These are phyloP conservation scores for Fusarium sp. DNA, from an alignment of 2,329 filamentous ascomycete species.

Conservation along the genomic window DNA sequence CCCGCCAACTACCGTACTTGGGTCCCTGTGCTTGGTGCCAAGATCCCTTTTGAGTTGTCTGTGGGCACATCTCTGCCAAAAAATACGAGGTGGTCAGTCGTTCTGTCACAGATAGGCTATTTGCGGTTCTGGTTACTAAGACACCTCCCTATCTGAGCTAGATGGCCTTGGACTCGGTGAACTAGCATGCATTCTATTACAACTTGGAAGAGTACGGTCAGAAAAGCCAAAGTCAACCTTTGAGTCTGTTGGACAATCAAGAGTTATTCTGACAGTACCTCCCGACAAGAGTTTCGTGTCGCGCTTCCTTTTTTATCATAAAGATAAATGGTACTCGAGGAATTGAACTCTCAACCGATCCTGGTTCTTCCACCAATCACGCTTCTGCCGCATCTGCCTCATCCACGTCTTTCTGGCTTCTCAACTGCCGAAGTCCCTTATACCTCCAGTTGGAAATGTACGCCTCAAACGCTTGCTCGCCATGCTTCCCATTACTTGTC, in stretches of 20 bases:
- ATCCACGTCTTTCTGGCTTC: conserved; percentile 12
- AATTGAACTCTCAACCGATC: no score
- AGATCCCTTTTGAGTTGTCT: background rate
- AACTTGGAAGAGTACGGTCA: no score
- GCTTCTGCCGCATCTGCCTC: background rate
- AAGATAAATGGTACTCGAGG: no score
- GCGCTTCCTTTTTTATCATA: no score
- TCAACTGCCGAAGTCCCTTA: conserved; percentile 27
- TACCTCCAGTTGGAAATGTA: conserved; percentile 67
- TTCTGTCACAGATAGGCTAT: background rate
- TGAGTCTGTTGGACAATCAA: no score
- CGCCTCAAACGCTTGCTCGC: conserved; percentile 56
- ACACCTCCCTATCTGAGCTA: no score
- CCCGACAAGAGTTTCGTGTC: no score
- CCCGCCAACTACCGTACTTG: background rate
- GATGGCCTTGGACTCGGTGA: no score
- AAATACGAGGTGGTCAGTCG: background rate
- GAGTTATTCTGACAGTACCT: no score
- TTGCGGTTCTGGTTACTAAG: no score
- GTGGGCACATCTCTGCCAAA: background rate
- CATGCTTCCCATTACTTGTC: conserved; percentile 66
- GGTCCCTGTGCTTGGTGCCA: background rate
- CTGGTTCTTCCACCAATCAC: background rate
- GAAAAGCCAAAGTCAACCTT: no score
- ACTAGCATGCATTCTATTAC: no score